Evolutionary conservation across 768 basidiomycete genomes (phyloP), one percentile per base, ranked within the genome.

Genomic region (Xerocomellus dryophilus): DNA sequence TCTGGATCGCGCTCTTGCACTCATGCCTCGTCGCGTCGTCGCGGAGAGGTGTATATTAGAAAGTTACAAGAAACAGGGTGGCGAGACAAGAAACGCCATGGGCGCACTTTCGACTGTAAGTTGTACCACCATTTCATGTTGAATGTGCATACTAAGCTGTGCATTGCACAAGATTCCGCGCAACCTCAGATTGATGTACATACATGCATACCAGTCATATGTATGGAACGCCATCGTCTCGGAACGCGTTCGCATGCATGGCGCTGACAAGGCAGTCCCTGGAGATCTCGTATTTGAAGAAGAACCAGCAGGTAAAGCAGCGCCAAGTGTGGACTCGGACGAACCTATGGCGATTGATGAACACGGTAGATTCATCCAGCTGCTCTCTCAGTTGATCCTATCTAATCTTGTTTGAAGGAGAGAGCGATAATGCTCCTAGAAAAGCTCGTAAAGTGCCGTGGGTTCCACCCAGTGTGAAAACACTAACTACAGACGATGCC

Each of bases 161-260:
- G 14, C 39, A 10, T 25, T 51, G 18, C 11, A 31, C n/a, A 39
- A 98, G 96, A 98, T 99, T 61, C 97, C 97, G 14, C 81, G 88
- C 51, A 98, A 96, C 66, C 81, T 99, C 54, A 82, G 97, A 47
- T 74, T 97, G 59, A 98, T 99, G 91, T 99, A 98, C 69, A 85
- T 98, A 50, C 97, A 99, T 70, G 95, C 95, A 29, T 99, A 98
- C 68, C 97, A 99, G 70, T 95, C 92, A 15, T 99, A 98, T 63
- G 86, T 98, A 32, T 99, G 96, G 96, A 99, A 99, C 71, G 85
- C 93, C 43, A 86, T 98, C 51, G 92, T 95, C 38, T 98, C 95
- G 4, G 93, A 98, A 71, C 88, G 97, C 12, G 85, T 98, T 64
- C 84, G 83, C 54, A 77, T 78, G 44, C 85, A 85, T 62, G 93